Evolutionary conservation across 495 filamentous ascomycete genomes (phyloP).

Genomic region (Sporormia fimetaria): DNA sequence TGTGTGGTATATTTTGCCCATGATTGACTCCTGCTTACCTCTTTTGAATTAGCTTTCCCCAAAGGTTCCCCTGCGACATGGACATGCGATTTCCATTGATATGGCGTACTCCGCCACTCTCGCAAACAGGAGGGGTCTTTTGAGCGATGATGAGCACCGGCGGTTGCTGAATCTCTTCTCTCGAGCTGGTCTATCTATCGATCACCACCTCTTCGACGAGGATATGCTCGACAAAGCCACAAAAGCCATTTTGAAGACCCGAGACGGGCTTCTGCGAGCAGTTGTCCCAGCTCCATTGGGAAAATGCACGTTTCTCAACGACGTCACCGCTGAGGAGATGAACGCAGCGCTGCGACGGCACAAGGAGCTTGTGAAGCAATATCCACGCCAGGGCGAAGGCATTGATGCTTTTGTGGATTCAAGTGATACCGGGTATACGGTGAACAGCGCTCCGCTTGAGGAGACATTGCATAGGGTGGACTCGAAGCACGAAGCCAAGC

Average conservation of each 20-base stretch:
- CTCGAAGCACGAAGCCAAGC: conserved; percentile 22
- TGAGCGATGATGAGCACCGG: conserved; percentile 41
- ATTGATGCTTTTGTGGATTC: conserved; percentile 51
- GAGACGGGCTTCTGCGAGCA: conserved; percentile 48
- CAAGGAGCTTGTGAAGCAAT: conserved; percentile 43
- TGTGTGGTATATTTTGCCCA: not conserved
- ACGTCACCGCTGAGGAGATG: conserved; percentile 42
- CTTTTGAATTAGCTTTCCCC: conserved; percentile 39
- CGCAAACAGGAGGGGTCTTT: conserved; percentile 41
- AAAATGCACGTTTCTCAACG: conserved; percentile 47
- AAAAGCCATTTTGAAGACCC: conserved; percentile 50
- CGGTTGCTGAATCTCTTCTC: conserved; percentile 50
- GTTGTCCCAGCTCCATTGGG: conserved; percentile 49
- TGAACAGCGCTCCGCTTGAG: conserved; percentile 35
- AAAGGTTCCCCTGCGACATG: conserved; percentile 49
- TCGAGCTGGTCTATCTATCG: conserved; percentile 50
- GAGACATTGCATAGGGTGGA: conserved; percentile 26
- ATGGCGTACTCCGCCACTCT: conserved; percentile 57
- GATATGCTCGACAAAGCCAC: conserved; percentile 47
- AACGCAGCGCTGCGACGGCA: conserved; percentile 41
- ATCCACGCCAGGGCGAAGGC: conserved; percentile 46
- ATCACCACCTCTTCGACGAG: conserved; percentile 50
- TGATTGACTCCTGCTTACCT: not conserved
- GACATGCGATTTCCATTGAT: conserved; percentile 55
- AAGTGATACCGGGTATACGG: conserved; percentile 47